Conservation (phyloP, 1,284 basidiomycete species). For the Tylopilus sp. region DNA sequence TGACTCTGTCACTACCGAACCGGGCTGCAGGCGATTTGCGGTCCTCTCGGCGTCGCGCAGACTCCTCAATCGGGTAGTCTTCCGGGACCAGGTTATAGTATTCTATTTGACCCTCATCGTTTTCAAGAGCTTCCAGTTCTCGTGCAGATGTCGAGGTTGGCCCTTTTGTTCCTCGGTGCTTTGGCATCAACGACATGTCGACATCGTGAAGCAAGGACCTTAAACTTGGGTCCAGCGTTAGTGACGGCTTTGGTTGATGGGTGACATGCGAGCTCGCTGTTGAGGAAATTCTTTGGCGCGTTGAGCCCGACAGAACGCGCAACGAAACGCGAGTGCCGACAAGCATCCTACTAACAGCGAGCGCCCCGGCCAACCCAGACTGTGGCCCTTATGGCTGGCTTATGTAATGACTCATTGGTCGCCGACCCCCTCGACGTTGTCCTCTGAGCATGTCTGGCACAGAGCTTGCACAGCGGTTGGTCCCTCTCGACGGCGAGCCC, state of each 20-base stretch:
- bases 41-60: slow-evolving; percentile 38
- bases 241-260: slow-evolving; percentile 41
- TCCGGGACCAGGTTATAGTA: slow-evolving; percentile 27
- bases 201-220: slow-evolving; percentile 57
- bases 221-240: slow-evolving; percentile 61
- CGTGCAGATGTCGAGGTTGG: slow-evolving; percentile 27
- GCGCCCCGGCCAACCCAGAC: not conserved
- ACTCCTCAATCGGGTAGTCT: slow-evolving; percentile 27
- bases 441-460: slow-evolving; percentile 17
- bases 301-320: slow-evolving; percentile 23
- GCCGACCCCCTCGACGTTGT: not conserved
- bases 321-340: slow-evolving; percentile 19
- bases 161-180: slow-evolving; percentile 24
- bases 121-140: slow-evolving; percentile 52
- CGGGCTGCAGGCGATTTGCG: slow-evolving; percentile 76
- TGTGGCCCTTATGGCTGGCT: slow-evolving; percentile 2
- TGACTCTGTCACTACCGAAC: slow-evolving; percentile 70
- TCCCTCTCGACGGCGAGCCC: slow-evolving; percentile 27
- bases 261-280: slow-evolving; percentile 13
- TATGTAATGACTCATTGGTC: slow-evolving; percentile 20
- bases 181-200: slow-evolving; percentile 56
- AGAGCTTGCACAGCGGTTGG: slow-evolving; percentile 8
- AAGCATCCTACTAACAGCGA: slow-evolving; percentile 19
- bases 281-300: slow-evolving; percentile 19
- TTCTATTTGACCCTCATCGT: slow-evolving; percentile 27